Base-by-base conservation (phyloP, 805 yeast species). In the Candida silvicultrix region DNA sequence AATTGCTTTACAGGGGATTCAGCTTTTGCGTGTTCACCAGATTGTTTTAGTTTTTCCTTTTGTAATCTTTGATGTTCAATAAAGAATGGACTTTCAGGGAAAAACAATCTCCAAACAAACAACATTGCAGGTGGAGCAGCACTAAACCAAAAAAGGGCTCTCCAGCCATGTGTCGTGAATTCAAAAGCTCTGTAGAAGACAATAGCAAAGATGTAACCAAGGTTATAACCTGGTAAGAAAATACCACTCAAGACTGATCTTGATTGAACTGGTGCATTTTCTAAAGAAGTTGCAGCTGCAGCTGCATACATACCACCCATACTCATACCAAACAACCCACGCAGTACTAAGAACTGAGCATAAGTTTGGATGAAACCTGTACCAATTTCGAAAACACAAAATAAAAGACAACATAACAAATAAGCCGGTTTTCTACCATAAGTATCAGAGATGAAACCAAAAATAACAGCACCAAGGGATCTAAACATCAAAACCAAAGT, bases 221-320 rank as follows among this genome's bases (percentile, higher is more conserved):
- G 70, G 11, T 85, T 83, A 53, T 83, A 77, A 42, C 78, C 80
- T 44, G 74, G 71, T 50, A 74, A 74, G 60, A 74, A 77, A 16
- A 76, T 64, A 42, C 89, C 89, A 16, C 83, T 76, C 23, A 84
- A 59, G 40, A 81, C 64, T 36, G 85, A 84, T 55, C 85, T 72
- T 14, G 87, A 78, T 25, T 64, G 67, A 2, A 60, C 60, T 1
- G 88, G 88, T 42, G 80, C 72, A 55, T 82, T 85, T 52, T 81
- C 86, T 29, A 84, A 69, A 8, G 89, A 81, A 6, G 82, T 78
- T 10, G 85, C 83, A 22, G 83, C 75, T 32, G 81, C 76, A 47
- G 78, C 75, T 34, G 86, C 87, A 57, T 74, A 83, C 44, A 81
- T 66, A 44, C 88, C 89, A 38, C 89, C 89, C 86, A 83, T 80